These are phyloP conservation scores for Podospora pseudoanserina DNA, from an alignment of 495 filamentous ascomycete genomes.

Conservation along the genomic window DNA sequence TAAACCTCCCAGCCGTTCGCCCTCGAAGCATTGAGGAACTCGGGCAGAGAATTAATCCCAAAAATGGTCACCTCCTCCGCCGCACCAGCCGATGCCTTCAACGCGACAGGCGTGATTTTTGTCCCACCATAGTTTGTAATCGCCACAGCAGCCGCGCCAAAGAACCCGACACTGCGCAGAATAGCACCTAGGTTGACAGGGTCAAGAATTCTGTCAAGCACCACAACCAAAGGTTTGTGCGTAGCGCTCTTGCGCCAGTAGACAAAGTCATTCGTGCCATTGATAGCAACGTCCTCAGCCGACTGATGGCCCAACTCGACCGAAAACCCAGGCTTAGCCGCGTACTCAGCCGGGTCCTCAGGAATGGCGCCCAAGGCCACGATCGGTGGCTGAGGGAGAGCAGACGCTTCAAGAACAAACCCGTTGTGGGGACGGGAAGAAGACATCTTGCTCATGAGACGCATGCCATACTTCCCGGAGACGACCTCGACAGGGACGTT, in stretches of 20 bases:
- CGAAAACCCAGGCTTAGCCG: constrained; percentile 45
- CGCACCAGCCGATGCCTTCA: constrained; percentile 85
- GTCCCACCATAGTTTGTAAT: constrained; percentile 67
- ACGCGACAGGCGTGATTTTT: constrained; percentile 65
- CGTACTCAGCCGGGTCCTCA: constrained; percentile 33
- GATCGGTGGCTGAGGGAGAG: constrained; percentile 70
- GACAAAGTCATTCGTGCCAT: constrained; percentile 51
- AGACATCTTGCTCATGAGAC: constrained; percentile 78
- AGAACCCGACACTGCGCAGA: constrained; percentile 77
- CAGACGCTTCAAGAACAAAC: constrained; percentile 82
- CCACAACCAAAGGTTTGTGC: constrained; percentile 71
- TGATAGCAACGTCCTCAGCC: constrained; percentile 65
- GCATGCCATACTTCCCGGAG: constrained; percentile 45
- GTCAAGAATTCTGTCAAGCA: constrained; percentile 83
- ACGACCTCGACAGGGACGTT: constrained; percentile 53
- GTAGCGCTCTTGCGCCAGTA: constrained; percentile 31
- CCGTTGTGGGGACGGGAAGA: constrained; percentile 85
- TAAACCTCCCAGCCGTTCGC: constrained; percentile 78
- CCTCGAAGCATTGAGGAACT: constrained; percentile 65
- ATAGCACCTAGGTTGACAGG: constrained; percentile 89
- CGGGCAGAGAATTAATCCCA: constrained; percentile 56
- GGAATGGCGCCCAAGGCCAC: constrained; percentile 50
- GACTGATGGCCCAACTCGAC: constrained; percentile 65
- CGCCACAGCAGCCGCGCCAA: constrained; percentile 74
- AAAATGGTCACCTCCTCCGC: constrained; percentile 74